Percentiles rank a stretch among this genome's conserved stretches.
phyloP scores from a whole-genome alignment of 177 flowering plant genomes.

The Vitis hybrid region DNA sequence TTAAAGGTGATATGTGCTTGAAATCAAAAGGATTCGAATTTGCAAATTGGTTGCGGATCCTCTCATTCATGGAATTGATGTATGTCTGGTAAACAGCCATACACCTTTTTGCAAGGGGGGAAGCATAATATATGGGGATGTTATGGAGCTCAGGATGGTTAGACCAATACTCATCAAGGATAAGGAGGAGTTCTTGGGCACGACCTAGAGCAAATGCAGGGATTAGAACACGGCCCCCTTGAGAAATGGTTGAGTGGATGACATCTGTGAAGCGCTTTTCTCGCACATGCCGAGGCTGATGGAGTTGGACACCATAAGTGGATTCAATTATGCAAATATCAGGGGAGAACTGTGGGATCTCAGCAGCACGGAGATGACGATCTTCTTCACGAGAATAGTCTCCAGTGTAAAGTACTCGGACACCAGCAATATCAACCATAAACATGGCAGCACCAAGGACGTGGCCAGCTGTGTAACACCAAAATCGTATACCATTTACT shows the following conservation, averaged over 20 bases:
- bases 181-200: conserved; percentile 93
- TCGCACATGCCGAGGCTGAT: conserved; percentile 74
- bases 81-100: conserved; percentile 95
- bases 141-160: conserved; percentile 89
- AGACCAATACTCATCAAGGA: conserved; percentile 96
- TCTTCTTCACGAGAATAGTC: conserved; percentile 99
- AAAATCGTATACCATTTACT: conserved; percentile 91
- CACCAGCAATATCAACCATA: conserved; percentile 99
- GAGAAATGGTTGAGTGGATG: conserved; percentile 76
- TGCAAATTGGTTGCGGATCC: conserved; percentile 79
- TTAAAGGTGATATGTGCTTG: too few relatives aligned
- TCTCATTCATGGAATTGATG: conserved; percentile 92
- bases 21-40: conserved; percentile 24
- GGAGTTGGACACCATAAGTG: conserved; percentile 95
- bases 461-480: conserved; percentile 99
- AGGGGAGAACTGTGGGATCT: conserved; percentile 90
- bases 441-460: conserved; percentile 46
- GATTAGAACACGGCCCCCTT: conserved; percentile 94
- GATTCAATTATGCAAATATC: conserved; percentile 95
- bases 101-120: conserved; percentile 95
- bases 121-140: conserved; percentile 96
- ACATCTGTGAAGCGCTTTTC: conserved; percentile 96
- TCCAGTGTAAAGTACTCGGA: conserved; percentile 34
- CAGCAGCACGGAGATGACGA: conserved; percentile 98
- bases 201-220: conserved; percentile 98